Base-by-base conservation (phyloP, 1,284 basidiomycete species). In the Microbotryum silenes-acaulis region DNA sequence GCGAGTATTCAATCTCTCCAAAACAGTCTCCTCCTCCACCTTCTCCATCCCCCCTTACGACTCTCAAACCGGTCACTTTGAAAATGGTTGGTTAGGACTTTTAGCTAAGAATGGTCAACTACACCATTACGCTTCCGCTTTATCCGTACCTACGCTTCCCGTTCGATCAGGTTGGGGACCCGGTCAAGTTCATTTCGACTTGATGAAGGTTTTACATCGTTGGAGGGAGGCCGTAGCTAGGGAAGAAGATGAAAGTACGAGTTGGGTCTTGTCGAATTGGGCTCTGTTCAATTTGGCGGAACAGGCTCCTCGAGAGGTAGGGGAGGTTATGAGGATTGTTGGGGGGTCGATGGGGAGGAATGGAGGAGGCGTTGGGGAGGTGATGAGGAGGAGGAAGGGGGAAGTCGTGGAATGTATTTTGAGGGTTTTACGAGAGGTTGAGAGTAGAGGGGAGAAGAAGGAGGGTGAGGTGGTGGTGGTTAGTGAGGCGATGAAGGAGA, bases 191-290 rank as follows among this genome's bases (percentile, higher is more conserved):
- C 69, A 59, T 51, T 66, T 72, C 54, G 80, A 80, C 49, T 82
- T 91, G n/a, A 89, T 89, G 74, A 82, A 80, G 61, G 79, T 79
- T 0, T 78, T 96, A 21, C 91, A 96, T 75, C 78, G 77, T 33
- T 97, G 94, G 94, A 81, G 94, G 66, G 93, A 97, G 73, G 72
- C 74, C 4, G 77, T 87, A 1, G 89, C 91, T 0, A 80, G 91
- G 56, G 83, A 86, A 62, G 86, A 91, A 67, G 94, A 97, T 74
- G 94, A 97, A 75, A 88, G 88, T 72, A 82, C 83, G 6, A 78
- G 85, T 84, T 91, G 74, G 72, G 81, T 91, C 27, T 77, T 92
- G 25, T 79, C 84, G 21, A 87, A 89, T 67, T 85, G 87, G 64
- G 79, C 81, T 63, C 71, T 91, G 25, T 86, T 89, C 73, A 78